Percentiles rank a stretch among this genome's conserved stretches.
These are phyloP conservation scores for Omphalotus guepiniiformis DNA, from an alignment of 768 basidiomycete genomes.

Conservation along the genomic window DNA sequence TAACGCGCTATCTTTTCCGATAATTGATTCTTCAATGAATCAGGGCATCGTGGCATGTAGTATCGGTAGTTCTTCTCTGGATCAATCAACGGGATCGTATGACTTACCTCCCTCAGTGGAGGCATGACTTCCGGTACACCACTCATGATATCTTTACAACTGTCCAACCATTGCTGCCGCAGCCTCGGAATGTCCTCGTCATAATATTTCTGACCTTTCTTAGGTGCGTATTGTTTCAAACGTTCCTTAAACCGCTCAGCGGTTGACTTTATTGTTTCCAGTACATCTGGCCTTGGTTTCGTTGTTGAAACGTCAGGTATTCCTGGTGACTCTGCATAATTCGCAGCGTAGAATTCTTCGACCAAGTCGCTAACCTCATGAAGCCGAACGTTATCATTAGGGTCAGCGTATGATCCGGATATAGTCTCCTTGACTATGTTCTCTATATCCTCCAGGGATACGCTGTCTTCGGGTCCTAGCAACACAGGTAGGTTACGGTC, in stretches of 20 bases:
- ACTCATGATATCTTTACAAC: constrained; percentile 14
- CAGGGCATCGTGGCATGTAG: constrained; percentile 21
- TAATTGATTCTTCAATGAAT: constrained; percentile 15
- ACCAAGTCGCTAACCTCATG: constrained; percentile 1
- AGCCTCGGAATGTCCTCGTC: constrained; percentile 1
- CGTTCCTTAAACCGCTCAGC: neutral
- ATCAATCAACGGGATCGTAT: constrained; percentile 26
- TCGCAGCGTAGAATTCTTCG: neutral
- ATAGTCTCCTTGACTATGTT: neutral
- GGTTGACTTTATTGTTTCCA: neutral
- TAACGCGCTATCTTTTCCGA: constrained; percentile 7
- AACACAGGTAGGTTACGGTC: constrained; percentile 5
- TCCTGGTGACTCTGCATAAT: no score
- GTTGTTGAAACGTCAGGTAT: neutral
- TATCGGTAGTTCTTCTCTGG: constrained; percentile 16
- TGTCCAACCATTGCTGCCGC: constrained; percentile 11
- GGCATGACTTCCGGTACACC: constrained; percentile 19
- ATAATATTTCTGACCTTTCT: neutral
- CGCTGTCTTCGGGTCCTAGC: neutral
- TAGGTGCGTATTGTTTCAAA: neutral
- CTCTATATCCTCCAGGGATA: constrained; percentile 7
- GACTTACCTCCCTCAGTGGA: constrained; percentile 26
- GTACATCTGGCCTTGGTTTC: neutral
- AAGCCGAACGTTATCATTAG: neutral
- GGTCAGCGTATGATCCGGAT: neutral